These are phyloP conservation scores for Phanerodontia chrysosporium DNA, from an alignment of 768 basidiomycete species.

Conservation along the genomic window DNA sequence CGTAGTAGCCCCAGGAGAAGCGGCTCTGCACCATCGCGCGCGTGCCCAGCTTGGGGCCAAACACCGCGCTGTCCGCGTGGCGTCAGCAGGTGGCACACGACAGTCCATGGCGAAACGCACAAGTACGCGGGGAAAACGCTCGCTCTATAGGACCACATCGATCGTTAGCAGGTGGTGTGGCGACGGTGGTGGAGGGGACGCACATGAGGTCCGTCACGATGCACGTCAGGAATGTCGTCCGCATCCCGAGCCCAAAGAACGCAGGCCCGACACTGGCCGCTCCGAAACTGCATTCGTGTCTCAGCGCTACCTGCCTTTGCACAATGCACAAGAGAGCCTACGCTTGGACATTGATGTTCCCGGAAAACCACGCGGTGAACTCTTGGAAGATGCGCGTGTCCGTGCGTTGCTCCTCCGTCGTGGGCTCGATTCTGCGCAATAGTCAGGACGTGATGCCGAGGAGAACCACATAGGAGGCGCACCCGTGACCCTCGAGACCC, in stretches of 20 bases:
- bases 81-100: neutral
- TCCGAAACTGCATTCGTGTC: slow-evolving; percentile 31
- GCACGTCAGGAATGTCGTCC: slow-evolving; percentile 39
- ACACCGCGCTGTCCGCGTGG: slow-evolving; percentile 34
- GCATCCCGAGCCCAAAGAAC: slow-evolving; percentile 42
- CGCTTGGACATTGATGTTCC: slow-evolving; percentile 62
- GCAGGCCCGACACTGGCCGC: slow-evolving; percentile 49
- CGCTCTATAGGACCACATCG: slow-evolving; percentile 16
- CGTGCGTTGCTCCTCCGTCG: slow-evolving; percentile 42
- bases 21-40: slow-evolving; percentile 53
- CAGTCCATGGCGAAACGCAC: no score
- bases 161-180: neutral
- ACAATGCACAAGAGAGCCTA: slow-evolving; percentile 24
- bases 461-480: slow-evolving; percentile 4
- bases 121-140: slow-evolving; percentile 35
- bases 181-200: slow-evolving; percentile 11
- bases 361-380: slow-evolving; percentile 71
- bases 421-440: slow-evolving; percentile 50
- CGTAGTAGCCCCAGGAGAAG: slow-evolving; percentile 49
- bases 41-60: slow-evolving; percentile 51
- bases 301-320: neutral
- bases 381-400: slow-evolving; percentile 59
- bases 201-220: slow-evolving; percentile 43
- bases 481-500: slow-evolving; percentile 23
- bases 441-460: neutral